Evolutionary conservation across 495 filamentous ascomycete species (phyloP), one percentile per base, ranked within the genome.

Genomic region (Aspergillus campestris): DNA sequence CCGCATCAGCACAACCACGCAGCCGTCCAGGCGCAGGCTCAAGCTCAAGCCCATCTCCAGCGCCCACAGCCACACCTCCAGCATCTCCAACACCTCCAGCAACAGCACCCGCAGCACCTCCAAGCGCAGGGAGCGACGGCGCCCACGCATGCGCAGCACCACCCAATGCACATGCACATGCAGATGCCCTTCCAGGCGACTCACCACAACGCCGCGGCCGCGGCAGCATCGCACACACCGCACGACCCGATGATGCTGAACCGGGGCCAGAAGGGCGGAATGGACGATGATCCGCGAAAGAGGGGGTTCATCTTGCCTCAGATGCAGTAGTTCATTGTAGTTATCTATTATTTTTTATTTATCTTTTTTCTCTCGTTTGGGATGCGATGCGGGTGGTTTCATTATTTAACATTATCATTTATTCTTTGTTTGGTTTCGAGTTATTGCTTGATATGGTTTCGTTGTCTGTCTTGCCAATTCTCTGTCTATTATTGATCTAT

Each of bases 281-380:
- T 51, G 8, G 62, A 69, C 12, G 58, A 69, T 0, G 64, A 67
- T 7, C 46, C 61, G 1, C 60, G 57, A 31, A 67, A 67, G 40
- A 59, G 62, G 15, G 50, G 60, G 36, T 58, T 55, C 15, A 57
- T 60, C 8, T 67, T 60, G 9, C 64, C 65, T 14, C 53, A 55
- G 13, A 51, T 53, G 34, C 49, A 50, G 42, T 52, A 49, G 40
- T 24, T 27, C 7, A 24, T 18, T 39, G 3, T 11, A 39, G 18
- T 24, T 24, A 24, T 24, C 18, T 24, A 24, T 24, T n/a, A n/a
- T n/a, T n/a, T n/a, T n/a, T 24, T 24, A 24, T 24, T 24, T 24
- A 2, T 2, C 4, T 24, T 24, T 24, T 24, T 24, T 24, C 4
- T 24, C 1, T 4, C 1, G 18, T 24, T 24, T 24, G 18, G 18